phyloP scores from a whole-genome alignment of 2,329 filamentous ascomycete genomes.

The Monosporascus sp. region DNA sequence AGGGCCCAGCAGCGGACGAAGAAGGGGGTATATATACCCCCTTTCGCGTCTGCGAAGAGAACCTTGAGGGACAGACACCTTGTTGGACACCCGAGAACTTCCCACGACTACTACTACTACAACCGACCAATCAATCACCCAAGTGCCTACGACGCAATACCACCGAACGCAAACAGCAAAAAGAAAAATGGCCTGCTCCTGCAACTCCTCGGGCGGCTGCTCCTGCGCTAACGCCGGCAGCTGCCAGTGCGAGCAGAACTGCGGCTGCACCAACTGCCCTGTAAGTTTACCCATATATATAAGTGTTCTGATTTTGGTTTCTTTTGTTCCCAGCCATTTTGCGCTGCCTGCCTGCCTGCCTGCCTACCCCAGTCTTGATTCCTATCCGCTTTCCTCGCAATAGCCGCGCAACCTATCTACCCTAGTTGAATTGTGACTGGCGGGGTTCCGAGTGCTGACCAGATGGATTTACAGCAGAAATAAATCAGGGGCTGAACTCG shows the following conservation, averaged over 20 bases:
- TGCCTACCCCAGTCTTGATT: too few relatives aligned
- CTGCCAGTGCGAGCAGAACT: conserved; percentile 22
- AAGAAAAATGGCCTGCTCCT: conserved; percentile 21
- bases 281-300: conserved; percentile 10
- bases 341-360: too few relatives aligned
- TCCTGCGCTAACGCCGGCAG: conserved; percentile 18
- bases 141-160: not conserved
- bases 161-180: not conserved
- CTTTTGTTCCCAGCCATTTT: not conserved
- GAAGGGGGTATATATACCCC: not conserved
- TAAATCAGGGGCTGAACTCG: too few relatives aligned
- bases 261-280: conserved; percentile 23
- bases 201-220: conserved; percentile 18
- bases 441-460: too few relatives aligned
- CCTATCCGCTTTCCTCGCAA: too few relatives aligned
- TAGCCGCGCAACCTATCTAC: too few relatives aligned
- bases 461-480: too few relatives aligned
- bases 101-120: not conserved
- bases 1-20: not conserved
- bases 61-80: not conserved
- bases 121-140: conserved; percentile 3
- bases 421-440: too few relatives aligned
- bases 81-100: not conserved
- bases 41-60: not conserved
- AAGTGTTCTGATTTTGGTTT: not conserved